Base-by-base conservation (phyloP, 495 filamentous ascomycete genomes). In the Beverwykella pulmonaria region DNA sequence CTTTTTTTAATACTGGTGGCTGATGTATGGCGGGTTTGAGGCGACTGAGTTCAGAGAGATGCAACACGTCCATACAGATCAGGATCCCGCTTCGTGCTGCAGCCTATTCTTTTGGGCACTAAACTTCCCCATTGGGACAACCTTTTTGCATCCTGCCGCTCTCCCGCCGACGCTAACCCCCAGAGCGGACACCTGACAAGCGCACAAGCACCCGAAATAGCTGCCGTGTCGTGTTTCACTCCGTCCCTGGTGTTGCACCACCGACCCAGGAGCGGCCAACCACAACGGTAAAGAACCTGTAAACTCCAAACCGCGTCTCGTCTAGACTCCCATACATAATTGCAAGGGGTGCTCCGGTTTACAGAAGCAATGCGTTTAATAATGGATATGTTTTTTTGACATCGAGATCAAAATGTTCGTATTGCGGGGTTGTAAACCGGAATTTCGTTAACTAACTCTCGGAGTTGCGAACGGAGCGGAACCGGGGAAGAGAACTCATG, bases 141-240 rank as follows among this genome's bases (percentile, higher is more conserved):
- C 19, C 30, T 19, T 25, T 39, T 12, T 47, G 57, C 17, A 47
- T 49, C 41, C 57, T 60, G n/a, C 57, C 57, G 57, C 57, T 46
- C 23, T 23, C 57, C 20, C 44, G 34, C 57, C 2, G 4, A 30
- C 23, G 22, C 36, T 47, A 60, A n/a, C 6, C 22, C 12, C 20
- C 25, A 58, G 48, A 9, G n/a, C 15, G 6, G 39, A 44, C 3
- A 14, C 15, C 57, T 49, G 26, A 5, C 23, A 5, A 30, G 25
- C 14, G 57, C 57, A 48, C 36, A n/a, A 20, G 57, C 39, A 34
- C 20, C 57, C 39, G 39, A 44, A 49, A 60, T 49, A 47, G 39
- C 57, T 60, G 57, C 57, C 25, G 32, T n/a, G 39, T 60, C 20
- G 15, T 49, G 57, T 60, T 60, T 60, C 57, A 60, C 41, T 2